These are phyloP conservation scores for Gelatoporia subvermispora DNA, from an alignment of 768 basidiomycete genomes.

Conservation along the genomic window DNA sequence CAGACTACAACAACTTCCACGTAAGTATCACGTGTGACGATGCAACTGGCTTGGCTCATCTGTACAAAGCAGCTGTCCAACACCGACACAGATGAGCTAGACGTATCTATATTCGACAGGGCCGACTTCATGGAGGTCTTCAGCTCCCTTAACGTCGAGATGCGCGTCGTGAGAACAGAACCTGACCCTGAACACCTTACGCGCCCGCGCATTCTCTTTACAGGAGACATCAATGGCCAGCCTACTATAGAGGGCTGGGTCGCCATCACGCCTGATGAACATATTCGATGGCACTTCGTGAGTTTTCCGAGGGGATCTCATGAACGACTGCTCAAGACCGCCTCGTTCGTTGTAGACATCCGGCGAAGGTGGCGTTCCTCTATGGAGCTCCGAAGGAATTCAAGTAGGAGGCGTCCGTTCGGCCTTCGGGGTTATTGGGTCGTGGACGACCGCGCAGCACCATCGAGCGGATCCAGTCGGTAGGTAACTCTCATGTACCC, in stretches of 20 bases:
- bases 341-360: slow-evolving; percentile 15
- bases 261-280: slow-evolving; percentile 50
- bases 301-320: slow-evolving; percentile 18
- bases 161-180: slow-evolving; percentile 38
- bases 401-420: slow-evolving; percentile 61
- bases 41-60: background rate
- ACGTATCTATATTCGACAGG: slow-evolving; percentile 46
- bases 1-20: slow-evolving; percentile 46
- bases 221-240: slow-evolving; percentile 45
- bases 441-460: slow-evolving; percentile 46
- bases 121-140: slow-evolving; percentile 48
- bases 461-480: slow-evolving; percentile 45
- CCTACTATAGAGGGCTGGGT: slow-evolving; percentile 49
- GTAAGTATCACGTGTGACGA: slow-evolving; percentile 13
- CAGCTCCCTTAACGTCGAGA: slow-evolving; percentile 41
- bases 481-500: slow-evolving; percentile 14
- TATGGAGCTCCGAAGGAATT: slow-evolving; percentile 62
- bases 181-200: slow-evolving; percentile 44
- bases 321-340: background rate
- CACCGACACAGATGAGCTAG: slow-evolving; percentile 30
- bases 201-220: slow-evolving; percentile 49
- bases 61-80: slow-evolving; percentile 21
- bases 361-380: slow-evolving; percentile 45
- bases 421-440: slow-evolving; percentile 50
- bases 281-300: slow-evolving; percentile 64